Evolutionary conservation across 2,329 filamentous ascomycete genomes (phyloP), one percentile per base, ranked within the genome.

Genomic region (Verticillium klebahnii): DNA sequence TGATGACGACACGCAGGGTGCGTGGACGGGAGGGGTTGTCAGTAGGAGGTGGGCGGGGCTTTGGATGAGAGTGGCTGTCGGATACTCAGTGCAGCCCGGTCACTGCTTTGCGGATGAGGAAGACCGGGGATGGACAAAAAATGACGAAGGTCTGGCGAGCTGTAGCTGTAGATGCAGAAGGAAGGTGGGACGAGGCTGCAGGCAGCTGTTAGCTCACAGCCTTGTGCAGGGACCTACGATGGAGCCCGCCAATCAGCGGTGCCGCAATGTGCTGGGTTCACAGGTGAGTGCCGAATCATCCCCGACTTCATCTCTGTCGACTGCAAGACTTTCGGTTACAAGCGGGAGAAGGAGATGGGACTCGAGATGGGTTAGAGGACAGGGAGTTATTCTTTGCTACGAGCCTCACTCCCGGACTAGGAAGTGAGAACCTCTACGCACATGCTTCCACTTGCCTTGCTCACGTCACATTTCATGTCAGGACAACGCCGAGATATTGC

Each of bases 1-100:
- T 91, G 66, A 64, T 70, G 56, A 32, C 50, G 34, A 36, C 34
- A 58, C 58, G 6, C 34, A 14, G 34, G 29, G 5, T 29, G 9
- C 34, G 34, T 36, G 34, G 9, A 3, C 34, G 34, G 14, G 34
- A 36, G 34, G 1, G 7, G 34, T 36, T 23, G 45, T 50, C 45
- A 19, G 9, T 23, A 11, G 11, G 45, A n/a, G 19, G 8, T 5
- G 19, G n/a, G 8, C 9, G 19, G 12, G 45, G 45, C 23, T 12
- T 50, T 9, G 23, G 19, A 15, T 7, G 14, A 15, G 37, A n/a
- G 4, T n/a, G 15, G 14, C 15, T 15, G 37, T 40, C 15, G 6
- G 37, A 40, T 17, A 40, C 36, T 11, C 6, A 40, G 6, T 40
- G 37, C 37, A 40, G 37, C 37, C 37, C 37, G 14, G 37, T n/a